These are phyloP conservation scores for Rubia occidens DNA, from an alignment of 305 asterid genomes.

Conservation along the genomic window DNA sequence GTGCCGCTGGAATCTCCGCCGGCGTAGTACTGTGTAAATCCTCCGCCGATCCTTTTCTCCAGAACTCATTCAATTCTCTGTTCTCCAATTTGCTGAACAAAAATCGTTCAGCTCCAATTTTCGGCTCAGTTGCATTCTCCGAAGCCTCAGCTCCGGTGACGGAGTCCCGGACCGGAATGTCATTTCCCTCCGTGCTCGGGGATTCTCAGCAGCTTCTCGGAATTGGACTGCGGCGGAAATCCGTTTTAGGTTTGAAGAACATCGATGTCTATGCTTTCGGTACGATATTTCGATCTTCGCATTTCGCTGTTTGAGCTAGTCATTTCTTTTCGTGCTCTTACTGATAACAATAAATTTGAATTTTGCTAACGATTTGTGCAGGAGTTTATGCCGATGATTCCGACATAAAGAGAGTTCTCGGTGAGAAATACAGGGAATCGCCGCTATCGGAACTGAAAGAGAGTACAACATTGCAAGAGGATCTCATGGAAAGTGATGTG, in stretches of 20 bases:
- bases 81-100: constrained; percentile 24
- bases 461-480: constrained; percentile 30
- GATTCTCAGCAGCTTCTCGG: constrained; percentile 82
- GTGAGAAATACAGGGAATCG: constrained; percentile 31
- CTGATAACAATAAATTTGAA: background rate
- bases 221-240: constrained; percentile 59
- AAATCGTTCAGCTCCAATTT: constrained; percentile 30
- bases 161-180: constrained; percentile 60
- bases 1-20: constrained; percentile 29
- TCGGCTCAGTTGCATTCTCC: constrained; percentile 61
- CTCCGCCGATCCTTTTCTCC: constrained; percentile 29
- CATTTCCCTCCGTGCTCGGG: constrained; percentile 60
- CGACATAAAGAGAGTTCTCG: constrained; percentile 40
- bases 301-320: background rate
- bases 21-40: constrained; percentile 41
- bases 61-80: constrained; percentile 36
- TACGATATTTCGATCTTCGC: constrained; percentile 23
- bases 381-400: constrained; percentile 84
- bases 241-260: constrained; percentile 73
- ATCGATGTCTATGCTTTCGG: constrained; percentile 90
- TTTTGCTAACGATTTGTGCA: constrained; percentile 16
- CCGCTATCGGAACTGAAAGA: constrained; percentile 24
- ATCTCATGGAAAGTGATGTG: constrained; percentile 63
- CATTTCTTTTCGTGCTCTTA: background rate
- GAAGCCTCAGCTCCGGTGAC: constrained; percentile 40